Conservation (phyloP, 441 rosid genomes). For the Euphorbia celastroides region DNA sequence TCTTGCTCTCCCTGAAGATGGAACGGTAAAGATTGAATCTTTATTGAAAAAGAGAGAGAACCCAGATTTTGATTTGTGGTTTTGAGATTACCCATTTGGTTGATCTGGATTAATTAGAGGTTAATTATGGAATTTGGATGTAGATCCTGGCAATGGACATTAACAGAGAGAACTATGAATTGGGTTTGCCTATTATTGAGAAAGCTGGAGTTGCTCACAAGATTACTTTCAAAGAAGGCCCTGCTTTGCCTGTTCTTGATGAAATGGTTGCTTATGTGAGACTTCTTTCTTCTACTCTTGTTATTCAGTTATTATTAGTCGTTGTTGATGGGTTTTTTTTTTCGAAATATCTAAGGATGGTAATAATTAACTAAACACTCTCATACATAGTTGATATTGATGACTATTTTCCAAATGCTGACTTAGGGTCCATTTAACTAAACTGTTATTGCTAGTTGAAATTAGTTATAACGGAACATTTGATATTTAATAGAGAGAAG, state of each 20-base stretch:
- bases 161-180: conserved; percentile 80
- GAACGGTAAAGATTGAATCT: conserved; percentile 43
- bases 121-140: conserved; percentile 3
- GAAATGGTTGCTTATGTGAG: conserved; percentile 63
- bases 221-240: conserved; percentile 91
- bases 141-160: conserved; percentile 97
- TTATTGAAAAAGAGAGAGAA: not conserved
- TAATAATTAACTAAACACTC: no score
- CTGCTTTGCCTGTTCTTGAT: conserved; percentile 91
- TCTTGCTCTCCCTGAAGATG: conserved; percentile 92
- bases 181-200: conserved; percentile 78
- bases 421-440: no score
- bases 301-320: not conserved
- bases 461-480: no score
- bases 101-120: not conserved
- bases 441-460: no score
- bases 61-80: not conserved
- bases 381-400: no score
- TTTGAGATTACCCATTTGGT: not conserved
- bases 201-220: conserved; percentile 96
- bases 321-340: no score
- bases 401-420: no score
- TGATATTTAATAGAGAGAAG: no score
- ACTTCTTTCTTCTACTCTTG: not conserved
- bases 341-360: no score